Base-by-base conservation (phyloP, 495 filamentous ascomycete species). In the Hyaloscypha finlandica region DNA sequence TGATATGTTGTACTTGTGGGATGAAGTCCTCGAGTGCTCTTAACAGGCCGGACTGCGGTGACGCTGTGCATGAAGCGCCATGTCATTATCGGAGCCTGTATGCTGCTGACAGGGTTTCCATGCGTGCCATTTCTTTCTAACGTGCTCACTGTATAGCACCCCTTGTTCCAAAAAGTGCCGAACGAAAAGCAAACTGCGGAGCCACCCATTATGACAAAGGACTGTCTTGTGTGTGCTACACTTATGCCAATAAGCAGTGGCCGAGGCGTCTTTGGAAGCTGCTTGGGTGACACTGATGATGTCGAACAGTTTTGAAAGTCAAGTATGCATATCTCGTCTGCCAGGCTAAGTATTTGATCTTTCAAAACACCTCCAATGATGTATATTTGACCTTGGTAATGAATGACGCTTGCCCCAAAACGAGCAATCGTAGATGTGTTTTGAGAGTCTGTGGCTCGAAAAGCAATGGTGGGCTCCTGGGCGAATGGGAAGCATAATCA, bases 181-280 rank as follows among this genome's bases (percentile, higher is more conserved):
- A 96, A 94, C 0, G 91, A 92, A 77, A 96, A 97, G 75, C 93
- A 96, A 0, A 93, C 90, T 31, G 91, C 92, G 22, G 94, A 93
- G 19, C 94, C 93, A 9, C 92, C 92, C 42, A 90, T 75, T 2
- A 97, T 75, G 20, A 89, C 68, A 4, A 92, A 69, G 31, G 82
- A 73, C 19, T 80, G 76, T 31, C 48, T 53, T 5, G 54, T 63
- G 8, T 63, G 55, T 2, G 83, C 77, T 8, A 80, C 75, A 25
- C 81, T 86, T 67, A 85, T 81, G 6, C 93, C 92, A 54, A 89
- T 79, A 20, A 96, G 78, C 4, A 96, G 75, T 76, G 76, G 66
- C 75, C 78, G 62, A 69, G 72, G 45, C 68, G 66, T 32, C 2
- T 12, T 33, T 2, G 33, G 29, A 33, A 4, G 19, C 0, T 19